Conservation (phyloP, 495 filamentous ascomycete species). For the Penicillium pulvis region DNA sequence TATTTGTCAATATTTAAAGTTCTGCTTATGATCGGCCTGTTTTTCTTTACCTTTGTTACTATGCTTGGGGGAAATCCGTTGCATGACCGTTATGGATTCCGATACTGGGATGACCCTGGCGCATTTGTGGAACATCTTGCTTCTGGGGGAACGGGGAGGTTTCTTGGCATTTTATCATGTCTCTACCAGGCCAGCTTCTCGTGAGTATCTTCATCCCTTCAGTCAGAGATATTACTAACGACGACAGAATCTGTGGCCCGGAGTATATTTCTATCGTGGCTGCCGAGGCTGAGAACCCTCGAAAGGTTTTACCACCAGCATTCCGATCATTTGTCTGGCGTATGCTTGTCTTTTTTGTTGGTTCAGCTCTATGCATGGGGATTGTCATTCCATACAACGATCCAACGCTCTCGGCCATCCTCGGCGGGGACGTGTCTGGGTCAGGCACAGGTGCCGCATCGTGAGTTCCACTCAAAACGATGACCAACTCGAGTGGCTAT, state of each 20-base stretch:
- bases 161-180: constrained; percentile 67
- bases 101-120: constrained; percentile 41
- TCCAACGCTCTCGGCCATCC: constrained; percentile 45
- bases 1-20: constrained; percentile 70
- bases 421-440: constrained; percentile 28
- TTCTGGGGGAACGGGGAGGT: constrained; percentile 63
- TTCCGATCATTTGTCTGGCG: constrained; percentile 75
- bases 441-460: constrained; percentile 59
- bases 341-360: constrained; percentile 71
- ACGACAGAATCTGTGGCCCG: constrained; percentile 47
- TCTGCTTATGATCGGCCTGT: constrained; percentile 63
- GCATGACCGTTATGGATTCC: constrained; percentile 70
- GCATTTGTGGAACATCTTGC: constrained; percentile 52
- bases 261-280: constrained; percentile 81
- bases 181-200: constrained; percentile 6
- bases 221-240: neutral
- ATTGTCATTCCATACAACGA: constrained; percentile 65
- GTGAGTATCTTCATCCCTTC: neutral
- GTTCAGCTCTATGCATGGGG: constrained; percentile 66
- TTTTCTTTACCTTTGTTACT: constrained; percentile 40
- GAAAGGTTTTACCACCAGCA: constrained; percentile 51
- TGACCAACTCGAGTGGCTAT: neutral
- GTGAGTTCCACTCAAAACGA: neutral
- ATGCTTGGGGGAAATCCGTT: constrained; percentile 76
- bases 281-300: constrained; percentile 72